phyloP scores from a whole-genome alignment of 495 filamentous ascomycete genomes.

The Talaromyces wortmannii region DNA sequence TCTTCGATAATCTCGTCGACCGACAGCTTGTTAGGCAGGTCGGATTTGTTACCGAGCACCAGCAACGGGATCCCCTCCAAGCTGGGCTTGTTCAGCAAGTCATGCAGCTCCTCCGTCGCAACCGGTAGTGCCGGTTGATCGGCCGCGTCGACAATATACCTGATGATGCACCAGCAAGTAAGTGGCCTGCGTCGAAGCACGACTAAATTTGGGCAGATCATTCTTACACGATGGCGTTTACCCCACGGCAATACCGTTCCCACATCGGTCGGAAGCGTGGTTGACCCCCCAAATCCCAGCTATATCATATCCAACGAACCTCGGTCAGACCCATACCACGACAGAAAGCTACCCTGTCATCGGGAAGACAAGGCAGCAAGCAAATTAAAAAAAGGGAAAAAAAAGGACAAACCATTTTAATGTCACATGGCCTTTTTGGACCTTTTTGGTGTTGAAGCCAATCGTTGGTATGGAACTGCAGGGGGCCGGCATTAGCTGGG shows the following conservation, averaged over 20 bases:
- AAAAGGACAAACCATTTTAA: conserved; percentile 69
- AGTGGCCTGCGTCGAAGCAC: not conserved
- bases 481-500: not conserved
- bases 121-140: conserved; percentile 75
- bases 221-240: conserved; percentile 89
- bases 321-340: not conserved
- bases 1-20: conserved; percentile 94
- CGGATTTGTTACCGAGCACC: conserved; percentile 97
- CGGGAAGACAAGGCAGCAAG: not conserved
- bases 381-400: conserved; percentile 2
- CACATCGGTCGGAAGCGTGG: conserved; percentile 98
- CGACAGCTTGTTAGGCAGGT: conserved; percentile 76
- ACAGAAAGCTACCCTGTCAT: conserved; percentile 6
- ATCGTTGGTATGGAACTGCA: conserved; percentile 94
- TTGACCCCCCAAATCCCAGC: conserved; percentile 96
- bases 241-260: conserved; percentile 96
- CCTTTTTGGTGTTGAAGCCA: conserved; percentile 97
- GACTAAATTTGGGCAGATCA: not conserved
- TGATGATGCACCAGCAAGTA: conserved; percentile 21
- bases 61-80: conserved; percentile 87
- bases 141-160: conserved; percentile 92
- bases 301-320: conserved; percentile 13
- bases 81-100: conserved; percentile 75
- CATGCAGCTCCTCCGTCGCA: conserved; percentile 86
- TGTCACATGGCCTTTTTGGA: conserved; percentile 97